A percentile compares a stretch with the other conserved stretches of the same genome.
These are phyloP conservation scores for Aspergillus ochraceus DNA, from an alignment of 2,329 filamentous ascomycete genomes.

Conservation along the genomic window DNA sequence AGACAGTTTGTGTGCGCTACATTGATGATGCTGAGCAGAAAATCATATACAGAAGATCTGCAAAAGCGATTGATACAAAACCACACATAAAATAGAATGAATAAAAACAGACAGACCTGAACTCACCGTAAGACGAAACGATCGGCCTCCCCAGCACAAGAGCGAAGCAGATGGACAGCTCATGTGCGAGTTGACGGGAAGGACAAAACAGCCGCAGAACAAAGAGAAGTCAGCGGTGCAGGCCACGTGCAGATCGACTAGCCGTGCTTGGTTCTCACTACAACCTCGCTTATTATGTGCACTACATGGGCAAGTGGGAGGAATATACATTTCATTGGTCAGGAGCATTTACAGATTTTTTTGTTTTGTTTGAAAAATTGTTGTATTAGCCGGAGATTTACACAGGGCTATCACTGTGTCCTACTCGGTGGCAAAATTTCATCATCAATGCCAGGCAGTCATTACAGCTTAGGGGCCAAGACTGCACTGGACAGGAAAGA, in stretches of 20 bases:
- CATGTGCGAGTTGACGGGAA: background rate
- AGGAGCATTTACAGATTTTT: background rate
- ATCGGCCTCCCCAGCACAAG: background rate
- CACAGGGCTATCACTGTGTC: background rate
- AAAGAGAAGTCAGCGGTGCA: conserved; percentile 1
- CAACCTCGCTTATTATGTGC: background rate
- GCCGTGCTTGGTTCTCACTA: background rate
- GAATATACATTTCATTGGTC: background rate
- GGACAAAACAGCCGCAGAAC: background rate
- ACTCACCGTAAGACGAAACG: background rate
- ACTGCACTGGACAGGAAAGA: conserved; percentile 5
- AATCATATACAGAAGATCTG: background rate
- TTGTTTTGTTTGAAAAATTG: background rate
- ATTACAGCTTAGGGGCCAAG: conserved; percentile 5
- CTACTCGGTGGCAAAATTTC: conserved; percentile 4
- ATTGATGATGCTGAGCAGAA: too few relatives aligned
- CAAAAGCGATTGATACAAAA: background rate
- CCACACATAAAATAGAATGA: background rate
- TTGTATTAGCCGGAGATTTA: conserved; percentile 1
- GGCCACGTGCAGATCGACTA: conserved; percentile 3
- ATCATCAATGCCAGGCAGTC: conserved; percentile 10
- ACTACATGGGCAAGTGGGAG: background rate
- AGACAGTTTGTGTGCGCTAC: too few relatives aligned
- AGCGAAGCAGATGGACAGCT: background rate
- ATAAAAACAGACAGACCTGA: background rate